Evolutionary conservation across 192 early-diverging fungal species (phyloP).

Genomic region (Mortierella antarctica): DNA sequence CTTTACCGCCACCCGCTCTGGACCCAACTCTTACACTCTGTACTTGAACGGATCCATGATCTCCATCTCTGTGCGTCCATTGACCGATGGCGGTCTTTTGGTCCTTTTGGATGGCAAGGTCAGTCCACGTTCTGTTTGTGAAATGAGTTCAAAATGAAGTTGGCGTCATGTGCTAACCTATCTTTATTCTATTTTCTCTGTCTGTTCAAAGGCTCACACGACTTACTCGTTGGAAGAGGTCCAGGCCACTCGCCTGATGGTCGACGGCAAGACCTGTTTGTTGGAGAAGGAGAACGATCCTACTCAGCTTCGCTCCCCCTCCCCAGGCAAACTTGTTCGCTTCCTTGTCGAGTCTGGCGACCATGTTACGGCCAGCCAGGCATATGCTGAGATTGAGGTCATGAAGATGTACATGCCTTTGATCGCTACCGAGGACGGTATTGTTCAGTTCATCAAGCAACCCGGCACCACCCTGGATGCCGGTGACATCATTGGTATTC

Average conservation of each 20-base stretch:
- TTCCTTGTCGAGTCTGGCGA: constrained; percentile 93
- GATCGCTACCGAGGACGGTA: constrained; percentile 89
- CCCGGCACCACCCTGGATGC: constrained; percentile 83
- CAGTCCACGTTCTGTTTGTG: neutral
- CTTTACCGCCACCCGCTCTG: constrained; percentile 83
- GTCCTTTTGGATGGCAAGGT: constrained; percentile 90
- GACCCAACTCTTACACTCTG: constrained; percentile 83
- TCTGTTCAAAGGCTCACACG: constrained; percentile 70
- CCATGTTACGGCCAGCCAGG: constrained; percentile 89
- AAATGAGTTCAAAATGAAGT: neutral
- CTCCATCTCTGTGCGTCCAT: constrained; percentile 83
- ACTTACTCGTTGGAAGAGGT: constrained; percentile 93
- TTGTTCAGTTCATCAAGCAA: constrained; percentile 90
- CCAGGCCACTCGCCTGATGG: constrained; percentile 85
- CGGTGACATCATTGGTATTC: constrained; percentile 93
- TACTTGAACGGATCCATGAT: constrained; percentile 85
- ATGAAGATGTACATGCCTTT: constrained; percentile 99
- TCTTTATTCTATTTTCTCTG: neutral
- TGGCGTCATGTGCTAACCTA: neutral
- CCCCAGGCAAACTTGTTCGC: constrained; percentile 96
- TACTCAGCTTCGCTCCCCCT: constrained; percentile 94
- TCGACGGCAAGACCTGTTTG: constrained; percentile 92
- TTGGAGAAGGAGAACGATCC: constrained; percentile 98
- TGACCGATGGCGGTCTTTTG: constrained; percentile 94
- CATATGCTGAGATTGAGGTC: constrained; percentile 98